Percentiles rank a stretch among this genome's conserved stretches.
phyloP scores from a whole-genome alignment of 345 rosid species.

The Populus tremula region DNA sequence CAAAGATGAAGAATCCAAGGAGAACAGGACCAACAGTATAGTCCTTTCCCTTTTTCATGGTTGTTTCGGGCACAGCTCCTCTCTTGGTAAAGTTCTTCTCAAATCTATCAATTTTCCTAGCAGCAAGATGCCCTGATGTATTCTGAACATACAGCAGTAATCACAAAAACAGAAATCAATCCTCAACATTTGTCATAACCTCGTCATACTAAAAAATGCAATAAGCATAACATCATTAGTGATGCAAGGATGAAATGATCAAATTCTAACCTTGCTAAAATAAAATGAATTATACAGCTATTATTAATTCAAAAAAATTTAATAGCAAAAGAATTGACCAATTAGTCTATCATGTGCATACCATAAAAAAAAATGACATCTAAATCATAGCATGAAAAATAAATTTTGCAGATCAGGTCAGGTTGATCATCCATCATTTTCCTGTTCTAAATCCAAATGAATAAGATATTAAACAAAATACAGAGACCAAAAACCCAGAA shows the following conservation, averaged over 20 bases:
- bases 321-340: neutral
- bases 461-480: neutral
- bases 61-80: conserved; percentile 80
- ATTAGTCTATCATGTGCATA: neutral
- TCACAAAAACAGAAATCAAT: neutral
- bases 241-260: conserved; percentile 27
- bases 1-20: conserved; percentile 87
- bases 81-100: conserved; percentile 82
- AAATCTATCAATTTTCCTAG: conserved; percentile 68
- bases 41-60: conserved; percentile 74
- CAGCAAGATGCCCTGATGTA: conserved; percentile 83
- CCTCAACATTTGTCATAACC: neutral
- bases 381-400: neutral
- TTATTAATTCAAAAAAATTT: neutral
- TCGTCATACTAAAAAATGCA: neutral
- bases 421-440: neutral
- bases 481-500: neutral
- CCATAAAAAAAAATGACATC: neutral
- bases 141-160: conserved; percentile 42
- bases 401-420: neutral
- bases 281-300: neutral
- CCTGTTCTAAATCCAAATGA: neutral
- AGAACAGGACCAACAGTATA: conserved; percentile 83
- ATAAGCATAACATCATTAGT: conserved; percentile 1
- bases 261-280: neutral